A percentile compares a stretch with the other conserved stretches of the same genome.
Conservation (phyloP, 2,329 filamentous ascomycete species). For the Nemania bipapillata region DNA sequence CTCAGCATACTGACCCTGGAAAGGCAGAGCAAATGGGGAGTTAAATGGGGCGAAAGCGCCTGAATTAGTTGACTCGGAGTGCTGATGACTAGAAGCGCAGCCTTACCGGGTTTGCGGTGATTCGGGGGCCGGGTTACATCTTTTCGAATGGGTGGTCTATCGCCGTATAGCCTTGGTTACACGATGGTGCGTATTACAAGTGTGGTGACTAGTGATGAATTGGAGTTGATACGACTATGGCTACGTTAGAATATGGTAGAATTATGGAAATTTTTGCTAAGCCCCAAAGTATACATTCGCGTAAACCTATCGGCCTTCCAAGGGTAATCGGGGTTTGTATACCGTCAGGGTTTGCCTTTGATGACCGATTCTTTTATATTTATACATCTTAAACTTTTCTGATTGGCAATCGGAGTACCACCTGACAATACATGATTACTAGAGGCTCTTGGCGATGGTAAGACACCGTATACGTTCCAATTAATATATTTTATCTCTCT, state of each 20-base stretch:
- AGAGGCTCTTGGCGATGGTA: too few relatives aligned
- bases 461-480: too few relatives aligned
- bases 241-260: neutral
- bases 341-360: neutral
- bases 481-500: neutral
- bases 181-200: neutral
- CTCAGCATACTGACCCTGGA: neutral
- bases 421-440: neutral
- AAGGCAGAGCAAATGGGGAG: neutral
- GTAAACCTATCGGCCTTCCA: conserved; percentile 2
- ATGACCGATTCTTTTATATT: neutral
- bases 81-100: neutral
- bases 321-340: neutral
- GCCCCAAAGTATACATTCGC: neutral
- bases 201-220: neutral
- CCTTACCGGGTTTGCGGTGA: neutral
- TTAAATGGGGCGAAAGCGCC: neutral
- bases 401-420: neutral
- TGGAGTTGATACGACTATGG: neutral
- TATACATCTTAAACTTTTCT: neutral
- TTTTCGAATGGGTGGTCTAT: too few relatives aligned
- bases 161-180: neutral
- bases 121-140: neutral
- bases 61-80: neutral
- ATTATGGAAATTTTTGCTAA: neutral